Base-by-base conservation (phyloP, 1,139 yeast genomes). In the Taphrina confusa region DNA sequence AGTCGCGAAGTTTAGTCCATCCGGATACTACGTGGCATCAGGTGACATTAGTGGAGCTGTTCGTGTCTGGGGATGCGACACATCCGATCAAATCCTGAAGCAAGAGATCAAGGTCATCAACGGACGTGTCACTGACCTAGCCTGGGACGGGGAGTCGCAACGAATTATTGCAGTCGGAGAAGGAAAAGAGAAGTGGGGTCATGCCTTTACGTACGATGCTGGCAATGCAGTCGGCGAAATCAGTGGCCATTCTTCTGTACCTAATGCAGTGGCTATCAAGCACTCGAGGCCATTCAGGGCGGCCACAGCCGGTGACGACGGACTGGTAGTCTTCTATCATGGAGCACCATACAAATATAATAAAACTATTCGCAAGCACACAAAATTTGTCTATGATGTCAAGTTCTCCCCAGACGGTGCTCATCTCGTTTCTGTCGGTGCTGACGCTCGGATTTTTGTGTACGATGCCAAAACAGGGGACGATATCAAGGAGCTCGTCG, bases 211-310 rank as follows among this genome's bases (percentile, higher is more conserved):
- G 4, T 87, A 87, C 80, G 99, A 92, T 71, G 80, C 95, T 0
- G 98, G 98, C 61, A 92, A 92, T 73, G 82, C 96, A 9, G 84
- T 92, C 49, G 99, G 98, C 59, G 97, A 92, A 49, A 85, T 94
- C 67, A 84, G 90, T 61, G 99, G 98, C 30, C 98, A 92, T 71
- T 81, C 95, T n/a, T 83, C 87, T 40, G 81, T 82, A 42, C 82
- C 91, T 70, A 89, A 87, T 69, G 88, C 94, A 0, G 96, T 89
- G 11, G 83, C 87, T 60, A 85, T 92, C 66, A 85, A 86, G 69
- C 88, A 91, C n/a, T 83, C 81, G 62, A 80, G 98, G 71, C 98
- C 98, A 2, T 89, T 87, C 75, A 78, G 97, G 63, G 96, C 97
- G 0, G 95, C 89, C 14, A 90, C 98, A 2, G 97, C 86, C 3